Conservation (phyloP, 345 rosid species). For the Pistacia atlantica region DNA sequence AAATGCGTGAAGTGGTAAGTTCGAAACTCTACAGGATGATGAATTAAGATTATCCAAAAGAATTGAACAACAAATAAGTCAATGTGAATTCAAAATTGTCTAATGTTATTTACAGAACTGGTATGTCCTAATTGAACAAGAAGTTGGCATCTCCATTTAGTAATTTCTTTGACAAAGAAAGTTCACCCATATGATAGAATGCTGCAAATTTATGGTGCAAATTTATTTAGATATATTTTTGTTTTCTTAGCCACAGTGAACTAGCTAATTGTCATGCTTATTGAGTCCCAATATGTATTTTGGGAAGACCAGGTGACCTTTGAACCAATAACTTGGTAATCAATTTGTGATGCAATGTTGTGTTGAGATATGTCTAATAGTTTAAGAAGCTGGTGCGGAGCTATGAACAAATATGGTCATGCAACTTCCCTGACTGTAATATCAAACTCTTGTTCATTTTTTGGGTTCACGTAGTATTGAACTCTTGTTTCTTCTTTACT, state of each 20-base stretch:
- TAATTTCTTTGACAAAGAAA: neutral
- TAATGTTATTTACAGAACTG: neutral
- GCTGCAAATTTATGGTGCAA: neutral
- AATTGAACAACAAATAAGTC: neutral
- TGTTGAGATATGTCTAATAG: neutral
- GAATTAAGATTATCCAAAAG: neutral
- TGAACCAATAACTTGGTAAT: neutral
- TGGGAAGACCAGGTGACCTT: neutral
- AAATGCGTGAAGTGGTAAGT: slow-evolving; percentile 84
- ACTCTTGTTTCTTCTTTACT: neutral
- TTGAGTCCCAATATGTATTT: neutral
- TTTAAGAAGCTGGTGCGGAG: neutral
- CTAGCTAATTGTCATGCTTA: neutral
- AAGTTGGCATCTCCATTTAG: neutral
- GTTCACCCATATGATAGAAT: neutral
- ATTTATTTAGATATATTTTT: neutral
- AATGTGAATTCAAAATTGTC: neutral
- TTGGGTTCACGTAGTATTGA: neutral
- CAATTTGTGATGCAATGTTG: neutral
- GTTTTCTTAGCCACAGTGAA: neutral
- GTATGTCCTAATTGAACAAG: neutral
- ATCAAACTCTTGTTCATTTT: neutral
- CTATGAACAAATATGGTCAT: neutral
- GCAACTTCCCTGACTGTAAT: neutral
- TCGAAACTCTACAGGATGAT: neutral